Base-by-base conservation (phyloP, 1,284 basidiomycete genomes). In the Gomphus bonarii region DNA sequence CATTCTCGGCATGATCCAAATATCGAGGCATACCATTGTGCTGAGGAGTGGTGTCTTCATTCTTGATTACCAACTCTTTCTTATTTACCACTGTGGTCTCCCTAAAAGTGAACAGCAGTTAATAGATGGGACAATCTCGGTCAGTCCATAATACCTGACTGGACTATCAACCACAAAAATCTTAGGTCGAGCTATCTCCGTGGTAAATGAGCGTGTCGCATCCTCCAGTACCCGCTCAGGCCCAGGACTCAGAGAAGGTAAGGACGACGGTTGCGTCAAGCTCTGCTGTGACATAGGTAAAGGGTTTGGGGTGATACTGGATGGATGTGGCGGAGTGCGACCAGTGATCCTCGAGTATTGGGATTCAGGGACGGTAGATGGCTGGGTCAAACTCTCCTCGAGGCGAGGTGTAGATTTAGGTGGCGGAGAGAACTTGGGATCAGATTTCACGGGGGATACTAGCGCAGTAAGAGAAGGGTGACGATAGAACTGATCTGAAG, bases 301-400 rank as follows among this genome's bases (percentile, higher is more conserved):
- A 18, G 33, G 36, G 46, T 35, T 3, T 33, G 2, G 4, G 1
- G 54, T 43, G 5, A 14, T 3, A 8, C 5, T 20, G 8, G 31
- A n/a, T 31, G 16, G 36, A 50, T 3, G 35, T 3, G 31, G 7
- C 22, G 6, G 22, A 47, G 11, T 12, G 28, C 30, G 22, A 14
- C 4, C 16, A 42, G 3, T 42, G 22, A 46, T 57, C 36, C 28
- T 51, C 49, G 31, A 31, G 6, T 30, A 35, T 7, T 33, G 57
- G 16, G 36, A 35, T 50, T 30, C 28, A 25, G 60, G 50, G 50
- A 49, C 31, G 36, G 33, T 58, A 35, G 31, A 54, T 31, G 31
- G 56, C 56, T 35, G 58, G 36, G 33, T 59, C 54, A 51, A 55
- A 59, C 48, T 60, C 44, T 49, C 56, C 47, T 43, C 59, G 35